These are phyloP conservation scores for Diplodia seriata DNA, from an alignment of 2,329 filamentous ascomycete species.

Conservation along the genomic window DNA sequence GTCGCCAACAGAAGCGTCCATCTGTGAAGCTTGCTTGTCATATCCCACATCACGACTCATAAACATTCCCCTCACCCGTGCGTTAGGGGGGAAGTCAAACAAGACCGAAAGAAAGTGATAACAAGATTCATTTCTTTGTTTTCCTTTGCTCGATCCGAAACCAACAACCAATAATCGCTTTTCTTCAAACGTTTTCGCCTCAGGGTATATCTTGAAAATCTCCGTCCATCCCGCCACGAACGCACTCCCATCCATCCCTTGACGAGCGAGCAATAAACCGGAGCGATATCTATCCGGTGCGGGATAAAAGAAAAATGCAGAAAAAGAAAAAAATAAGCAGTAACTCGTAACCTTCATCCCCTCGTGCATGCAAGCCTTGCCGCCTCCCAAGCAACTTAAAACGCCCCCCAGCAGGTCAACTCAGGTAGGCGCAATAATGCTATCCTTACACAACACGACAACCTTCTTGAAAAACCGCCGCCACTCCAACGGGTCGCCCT, in stretches of 20 bases:
- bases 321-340: background rate
- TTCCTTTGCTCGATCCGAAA: background rate
- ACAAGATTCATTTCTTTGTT: background rate
- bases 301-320: background rate
- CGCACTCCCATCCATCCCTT: background rate
- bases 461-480: constrained; percentile 95
- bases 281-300: background rate
- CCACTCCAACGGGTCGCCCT: constrained; percentile 97
- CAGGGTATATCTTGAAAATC: background rate
- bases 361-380: background rate
- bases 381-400: no score
- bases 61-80: no score
- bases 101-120: background rate
- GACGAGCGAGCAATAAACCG: background rate
- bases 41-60: background rate
- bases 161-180: background rate
- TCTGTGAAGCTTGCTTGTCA: background rate
- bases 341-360: background rate
- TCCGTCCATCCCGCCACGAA: background rate
- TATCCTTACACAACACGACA: constrained; percentile 85
- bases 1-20: background rate
- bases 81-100: no score
- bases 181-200: background rate
- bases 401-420: no score
- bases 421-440: constrained; percentile 60